Percentiles rank a stretch among this genome's conserved stretches.
Conservation (phyloP, 129 eudicot genomes). For the Smallanthus sonchifolius region DNA sequence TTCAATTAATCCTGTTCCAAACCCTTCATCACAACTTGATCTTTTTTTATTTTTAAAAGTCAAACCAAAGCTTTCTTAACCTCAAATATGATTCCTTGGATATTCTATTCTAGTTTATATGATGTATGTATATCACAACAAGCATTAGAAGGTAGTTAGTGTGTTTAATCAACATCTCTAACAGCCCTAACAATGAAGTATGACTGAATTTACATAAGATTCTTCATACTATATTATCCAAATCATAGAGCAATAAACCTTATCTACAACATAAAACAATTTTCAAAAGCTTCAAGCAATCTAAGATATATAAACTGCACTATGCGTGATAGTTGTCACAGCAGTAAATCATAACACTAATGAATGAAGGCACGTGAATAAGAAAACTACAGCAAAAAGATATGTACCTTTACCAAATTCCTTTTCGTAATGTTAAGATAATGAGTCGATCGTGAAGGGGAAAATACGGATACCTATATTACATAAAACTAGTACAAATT, state of each 20-base stretch:
- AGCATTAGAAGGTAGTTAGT: neutral
- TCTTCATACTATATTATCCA: neutral
- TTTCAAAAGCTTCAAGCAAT: neutral
- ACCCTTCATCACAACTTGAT: neutral
- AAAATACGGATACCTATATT: conserved; percentile 62
- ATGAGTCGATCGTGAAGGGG: conserved; percentile 46
- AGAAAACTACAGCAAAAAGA: neutral
- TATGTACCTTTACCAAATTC: conserved; percentile 66
- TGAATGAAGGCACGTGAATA: neutral
- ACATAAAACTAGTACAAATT: conserved; percentile 12
- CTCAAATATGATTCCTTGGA: neutral
- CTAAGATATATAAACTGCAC: neutral
- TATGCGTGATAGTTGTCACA: neutral
- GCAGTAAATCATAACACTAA: neutral
- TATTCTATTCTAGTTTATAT: conserved; percentile 2
- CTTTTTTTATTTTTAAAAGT: neutral
- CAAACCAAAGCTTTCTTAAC: neutral
- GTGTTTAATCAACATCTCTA: neutral
- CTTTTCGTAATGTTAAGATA: conserved; percentile 63
- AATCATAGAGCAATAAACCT: conserved; percentile 12
- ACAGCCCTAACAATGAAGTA: neutral
- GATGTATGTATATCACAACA: neutral
- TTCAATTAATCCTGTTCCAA: neutral
- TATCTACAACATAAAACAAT: neutral
- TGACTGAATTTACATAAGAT: neutral